These are phyloP conservation scores for Lodderomyces jiufengensis DNA, from an alignment of 1,139 yeast genomes.

Conservation along the genomic window DNA sequence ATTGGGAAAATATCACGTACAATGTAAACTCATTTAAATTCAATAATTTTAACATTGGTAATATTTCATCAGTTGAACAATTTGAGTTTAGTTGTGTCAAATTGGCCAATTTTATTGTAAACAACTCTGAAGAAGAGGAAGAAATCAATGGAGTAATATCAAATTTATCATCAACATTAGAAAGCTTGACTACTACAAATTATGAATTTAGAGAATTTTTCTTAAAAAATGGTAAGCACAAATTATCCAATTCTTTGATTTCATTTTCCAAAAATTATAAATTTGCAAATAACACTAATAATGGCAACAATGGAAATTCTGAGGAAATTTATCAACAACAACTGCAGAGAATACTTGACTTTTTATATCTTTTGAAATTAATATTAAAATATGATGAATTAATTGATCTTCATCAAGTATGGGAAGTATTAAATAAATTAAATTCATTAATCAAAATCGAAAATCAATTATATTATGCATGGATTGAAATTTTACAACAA, in stretches of 20 bases:
- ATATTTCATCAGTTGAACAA: slow-evolving; percentile 6
- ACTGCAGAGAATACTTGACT: slow-evolving; percentile 6
- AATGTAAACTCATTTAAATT: no score
- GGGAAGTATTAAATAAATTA: slow-evolving; percentile 4
- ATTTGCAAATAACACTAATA: neutral
- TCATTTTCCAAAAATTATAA: slow-evolving; percentile 9
- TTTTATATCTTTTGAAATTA: slow-evolving; percentile 11
- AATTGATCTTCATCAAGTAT: slow-evolving; percentile 9
- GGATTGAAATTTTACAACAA: slow-evolving; percentile 11
- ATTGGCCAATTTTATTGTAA: slow-evolving; percentile 4
- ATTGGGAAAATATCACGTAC: slow-evolving; percentile 31
- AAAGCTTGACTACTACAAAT: slow-evolving; percentile 13
- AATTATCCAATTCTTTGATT: slow-evolving; percentile 24
- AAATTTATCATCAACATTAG: slow-evolving; percentile 7
- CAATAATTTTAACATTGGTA: no score
- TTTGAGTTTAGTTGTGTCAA: slow-evolving; percentile 10
- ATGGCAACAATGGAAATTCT: neutral
- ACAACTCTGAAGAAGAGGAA: slow-evolving; percentile 1
- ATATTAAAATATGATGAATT: slow-evolving; percentile 9
- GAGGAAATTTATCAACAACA: slow-evolving; percentile 1
- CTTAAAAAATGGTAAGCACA: slow-evolving; percentile 21
- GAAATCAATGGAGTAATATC: slow-evolving; percentile 4
- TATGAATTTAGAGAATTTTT: slow-evolving; percentile 26
- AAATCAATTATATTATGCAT: slow-evolving; percentile 11
- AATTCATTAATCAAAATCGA: slow-evolving; percentile 6